Conservation (phyloP, 2,329 filamentous ascomycete species). For the Beauveria pseudobassiana region DNA sequence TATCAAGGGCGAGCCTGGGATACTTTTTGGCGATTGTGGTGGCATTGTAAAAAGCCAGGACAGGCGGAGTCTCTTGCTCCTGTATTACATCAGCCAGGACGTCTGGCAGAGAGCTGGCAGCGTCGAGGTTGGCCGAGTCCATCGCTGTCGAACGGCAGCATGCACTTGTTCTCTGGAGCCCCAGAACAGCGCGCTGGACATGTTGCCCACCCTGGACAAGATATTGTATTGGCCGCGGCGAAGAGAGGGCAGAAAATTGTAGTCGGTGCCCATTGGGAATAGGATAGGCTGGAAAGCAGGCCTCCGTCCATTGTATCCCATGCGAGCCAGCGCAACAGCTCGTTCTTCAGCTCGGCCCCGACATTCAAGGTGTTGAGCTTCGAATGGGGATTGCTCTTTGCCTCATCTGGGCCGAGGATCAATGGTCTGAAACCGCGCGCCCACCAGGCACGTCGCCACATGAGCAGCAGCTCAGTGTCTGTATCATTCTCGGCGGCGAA, state of each 20-base stretch:
- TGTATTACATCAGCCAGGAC: conserved; percentile 55
- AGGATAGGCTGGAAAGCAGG: conserved; percentile 72
- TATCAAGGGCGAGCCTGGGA: conserved; percentile 48
- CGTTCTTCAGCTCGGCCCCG: conserved; percentile 53
- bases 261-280: conserved; percentile 75
- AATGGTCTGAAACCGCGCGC: conserved; percentile 84
- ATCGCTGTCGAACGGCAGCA: conserved; percentile 55
- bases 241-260: conserved; percentile 63
- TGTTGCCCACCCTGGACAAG: conserved; percentile 64
- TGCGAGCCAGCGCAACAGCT: conserved; percentile 79
- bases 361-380: conserved; percentile 58
- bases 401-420: conserved; percentile 71
- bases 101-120: conserved; percentile 55
- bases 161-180: conserved; percentile 60
- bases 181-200: conserved; percentile 66
- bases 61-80: conserved; percentile 55
- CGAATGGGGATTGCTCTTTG: conserved; percentile 70
- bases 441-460: conserved; percentile 94
- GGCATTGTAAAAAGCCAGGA: conserved; percentile 72
- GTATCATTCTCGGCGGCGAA: conserved; percentile 59
- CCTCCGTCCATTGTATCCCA: conserved; percentile 90
- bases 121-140: conserved; percentile 44
- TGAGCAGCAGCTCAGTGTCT: conserved; percentile 70
- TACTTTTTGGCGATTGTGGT: conserved; percentile 59
- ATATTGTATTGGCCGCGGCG: conserved; percentile 67